phyloP scores from a whole-genome alignment of 176 grass and related monocot species.

The Puya raimondii region DNA sequence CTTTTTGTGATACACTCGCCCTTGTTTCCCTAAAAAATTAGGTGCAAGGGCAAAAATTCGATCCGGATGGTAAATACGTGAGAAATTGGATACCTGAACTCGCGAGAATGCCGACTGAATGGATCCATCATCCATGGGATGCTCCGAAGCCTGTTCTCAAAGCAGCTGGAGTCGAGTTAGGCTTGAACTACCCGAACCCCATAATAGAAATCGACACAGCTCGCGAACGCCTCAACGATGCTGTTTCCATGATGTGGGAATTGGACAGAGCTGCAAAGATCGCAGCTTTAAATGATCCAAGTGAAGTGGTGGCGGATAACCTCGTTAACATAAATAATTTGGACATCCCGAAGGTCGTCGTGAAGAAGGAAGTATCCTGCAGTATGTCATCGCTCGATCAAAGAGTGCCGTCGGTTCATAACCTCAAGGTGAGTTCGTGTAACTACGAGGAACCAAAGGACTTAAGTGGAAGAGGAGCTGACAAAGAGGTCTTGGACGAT shows the following conservation, averaged over 20 bases:
- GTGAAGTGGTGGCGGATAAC: slow-evolving; percentile 83
- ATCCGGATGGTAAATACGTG: slow-evolving; percentile 81
- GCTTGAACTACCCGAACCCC: slow-evolving; percentile 75
- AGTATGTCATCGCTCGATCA: slow-evolving; percentile 30
- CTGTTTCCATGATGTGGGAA: slow-evolving; percentile 84
- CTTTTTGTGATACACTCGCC: too few relatives aligned
- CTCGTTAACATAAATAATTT: slow-evolving; percentile 49
- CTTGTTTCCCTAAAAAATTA: slow-evolving; percentile 15
- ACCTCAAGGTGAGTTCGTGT: not conserved
- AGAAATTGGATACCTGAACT: slow-evolving; percentile 95
- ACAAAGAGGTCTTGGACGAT: not conserved
- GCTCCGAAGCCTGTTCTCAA: slow-evolving; percentile 61
- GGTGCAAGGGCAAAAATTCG: slow-evolving; percentile 80
- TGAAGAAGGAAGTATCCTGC: slow-evolving; percentile 46
- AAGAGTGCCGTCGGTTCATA: slow-evolving; percentile 32
- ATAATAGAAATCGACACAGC: slow-evolving; percentile 61
- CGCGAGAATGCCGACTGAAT: slow-evolving; percentile 86
- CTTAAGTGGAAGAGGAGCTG: slow-evolving; percentile 9
- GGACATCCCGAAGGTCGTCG: slow-evolving; percentile 66
- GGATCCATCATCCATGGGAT: slow-evolving; percentile 94
- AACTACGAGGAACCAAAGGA: slow-evolving; percentile 18
- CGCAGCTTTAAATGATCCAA: slow-evolving; percentile 24
- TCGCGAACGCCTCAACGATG: slow-evolving; percentile 66
- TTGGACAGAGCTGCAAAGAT: slow-evolving; percentile 69
- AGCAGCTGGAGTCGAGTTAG: slow-evolving; percentile 79